A percentile compares a stretch with the other conserved stretches of the same genome.
These are phyloP conservation scores for Syzygium oleosum DNA, from an alignment of 345 rosid genomes.

Conservation along the genomic window DNA sequence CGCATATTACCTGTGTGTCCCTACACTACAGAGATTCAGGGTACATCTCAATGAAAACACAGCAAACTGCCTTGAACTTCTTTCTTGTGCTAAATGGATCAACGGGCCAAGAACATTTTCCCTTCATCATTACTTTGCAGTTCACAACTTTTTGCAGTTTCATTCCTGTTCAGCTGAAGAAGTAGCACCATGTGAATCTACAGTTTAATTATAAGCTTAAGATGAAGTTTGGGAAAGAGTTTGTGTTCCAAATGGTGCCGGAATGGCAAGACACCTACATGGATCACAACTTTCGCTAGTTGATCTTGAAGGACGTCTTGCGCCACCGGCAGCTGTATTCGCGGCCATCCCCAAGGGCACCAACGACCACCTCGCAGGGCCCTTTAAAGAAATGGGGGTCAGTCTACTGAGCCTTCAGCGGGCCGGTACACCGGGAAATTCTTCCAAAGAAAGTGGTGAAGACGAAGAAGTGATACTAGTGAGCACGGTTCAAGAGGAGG, in stretches of 20 bases:
- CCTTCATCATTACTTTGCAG: background rate
- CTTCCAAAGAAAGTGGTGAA: constrained; percentile 13
- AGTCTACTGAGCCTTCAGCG: constrained; percentile 34
- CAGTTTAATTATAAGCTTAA: background rate
- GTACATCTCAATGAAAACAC: too few relatives aligned
- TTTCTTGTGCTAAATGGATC: too few relatives aligned
- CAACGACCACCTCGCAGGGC: constrained; percentile 13
- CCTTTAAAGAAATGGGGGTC: constrained; percentile 10
- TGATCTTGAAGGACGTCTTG: constrained; percentile 22
- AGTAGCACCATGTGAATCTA: background rate
- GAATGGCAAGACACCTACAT: constrained; percentile 64
- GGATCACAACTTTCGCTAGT: constrained; percentile 49
- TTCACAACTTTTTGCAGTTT: background rate
- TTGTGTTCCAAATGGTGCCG: constrained; percentile 50
- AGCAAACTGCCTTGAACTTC: too few relatives aligned
- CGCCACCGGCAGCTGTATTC: constrained; percentile 7
- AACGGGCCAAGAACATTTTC: background rate
- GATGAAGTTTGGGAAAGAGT: constrained; percentile 60
- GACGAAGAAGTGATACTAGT: constrained; percentile 54
- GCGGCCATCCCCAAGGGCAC: background rate
- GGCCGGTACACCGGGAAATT: constrained; percentile 8
- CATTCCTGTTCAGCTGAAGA: background rate
- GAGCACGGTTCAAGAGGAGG: constrained; percentile 13
- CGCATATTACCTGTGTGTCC: too few relatives aligned
- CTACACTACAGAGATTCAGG: too few relatives aligned